phyloP scores from a whole-genome alignment of 169 alveolate genomes.

The Plasmodium knowlesi region DNA sequence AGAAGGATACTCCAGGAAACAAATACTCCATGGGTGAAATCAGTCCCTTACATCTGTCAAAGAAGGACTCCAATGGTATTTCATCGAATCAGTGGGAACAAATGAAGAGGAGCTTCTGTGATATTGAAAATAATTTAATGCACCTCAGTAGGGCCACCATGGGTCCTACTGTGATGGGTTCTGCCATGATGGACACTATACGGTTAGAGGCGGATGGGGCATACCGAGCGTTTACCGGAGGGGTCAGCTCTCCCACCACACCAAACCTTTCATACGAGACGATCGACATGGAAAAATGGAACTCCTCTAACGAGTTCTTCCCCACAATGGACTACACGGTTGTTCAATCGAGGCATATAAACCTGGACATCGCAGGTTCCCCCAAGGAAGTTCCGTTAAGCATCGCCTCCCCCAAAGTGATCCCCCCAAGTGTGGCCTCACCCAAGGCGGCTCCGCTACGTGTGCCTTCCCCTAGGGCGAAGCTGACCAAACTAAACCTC shows the following conservation, averaged over 20 bases:
- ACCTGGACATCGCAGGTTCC: neutral
- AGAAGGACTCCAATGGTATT: neutral
- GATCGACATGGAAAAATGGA: neutral
- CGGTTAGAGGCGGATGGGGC: neutral
- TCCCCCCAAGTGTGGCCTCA: neutral
- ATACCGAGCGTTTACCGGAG: neutral
- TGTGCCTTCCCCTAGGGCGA: neutral
- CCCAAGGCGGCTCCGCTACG: neutral
- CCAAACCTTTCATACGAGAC: neutral
- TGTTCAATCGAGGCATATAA: neutral
- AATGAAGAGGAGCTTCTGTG: constrained; percentile 57
- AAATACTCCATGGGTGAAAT: neutral
- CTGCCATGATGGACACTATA: neutral
- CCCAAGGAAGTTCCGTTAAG: neutral
- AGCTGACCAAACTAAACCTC: neutral
- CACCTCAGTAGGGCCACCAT: neutral
- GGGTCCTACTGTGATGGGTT: neutral
- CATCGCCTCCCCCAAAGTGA: neutral
- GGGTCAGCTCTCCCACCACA: neutral
- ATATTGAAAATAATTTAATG: constrained; percentile 40
- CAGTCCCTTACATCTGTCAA: constrained; percentile 1
- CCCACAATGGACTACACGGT: neutral
- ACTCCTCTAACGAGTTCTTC: neutral
- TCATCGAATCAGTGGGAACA: constrained; percentile 51
- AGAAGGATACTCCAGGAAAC: neutral